These are phyloP conservation scores for Epichloe typhina DNA, from an alignment of 2,329 filamentous ascomycete genomes.

Conservation along the genomic window DNA sequence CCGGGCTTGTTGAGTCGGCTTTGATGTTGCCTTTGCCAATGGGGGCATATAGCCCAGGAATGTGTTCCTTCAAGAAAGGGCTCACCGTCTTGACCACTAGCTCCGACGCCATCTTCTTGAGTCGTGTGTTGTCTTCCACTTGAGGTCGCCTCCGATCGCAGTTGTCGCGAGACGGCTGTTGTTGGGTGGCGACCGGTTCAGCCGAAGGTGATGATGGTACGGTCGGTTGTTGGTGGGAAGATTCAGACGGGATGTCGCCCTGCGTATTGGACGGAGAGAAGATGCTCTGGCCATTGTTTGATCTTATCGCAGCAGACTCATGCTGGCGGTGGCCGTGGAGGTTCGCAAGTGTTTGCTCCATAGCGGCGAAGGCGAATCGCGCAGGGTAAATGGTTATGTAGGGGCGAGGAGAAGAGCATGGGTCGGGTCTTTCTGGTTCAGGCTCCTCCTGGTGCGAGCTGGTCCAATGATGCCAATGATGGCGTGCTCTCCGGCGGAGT, in stretches of 20 bases:
- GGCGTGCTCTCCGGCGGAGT: constrained; percentile 2
- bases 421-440: not conserved
- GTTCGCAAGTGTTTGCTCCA: constrained; percentile 2
- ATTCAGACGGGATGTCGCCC: not conserved
- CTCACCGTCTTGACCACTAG: constrained; percentile 67
- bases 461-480: constrained; percentile 1
- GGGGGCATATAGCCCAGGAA: constrained; percentile 77
- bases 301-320: constrained; percentile 1
- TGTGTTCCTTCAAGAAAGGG: constrained; percentile 83
- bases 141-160: constrained; percentile 38
- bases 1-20: constrained; percentile 11
- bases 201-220: constrained; percentile 4
- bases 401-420: not conserved
- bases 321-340: constrained; percentile 1
- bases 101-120: constrained; percentile 47
- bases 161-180: constrained; percentile 26
- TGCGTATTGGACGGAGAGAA: not conserved
- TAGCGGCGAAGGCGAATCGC: not conserved
- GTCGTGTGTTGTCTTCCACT: constrained; percentile 34
- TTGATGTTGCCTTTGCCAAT: constrained; percentile 42
- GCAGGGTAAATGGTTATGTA: constrained; percentile 1
- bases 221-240: not conserved
- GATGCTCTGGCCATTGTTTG: not conserved
- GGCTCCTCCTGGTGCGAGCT: not conserved
- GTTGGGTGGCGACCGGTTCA: constrained; percentile 5